These are phyloP conservation scores for Solanum sejunctum DNA, from an alignment of 257 asterid species.

Conservation along the genomic window DNA sequence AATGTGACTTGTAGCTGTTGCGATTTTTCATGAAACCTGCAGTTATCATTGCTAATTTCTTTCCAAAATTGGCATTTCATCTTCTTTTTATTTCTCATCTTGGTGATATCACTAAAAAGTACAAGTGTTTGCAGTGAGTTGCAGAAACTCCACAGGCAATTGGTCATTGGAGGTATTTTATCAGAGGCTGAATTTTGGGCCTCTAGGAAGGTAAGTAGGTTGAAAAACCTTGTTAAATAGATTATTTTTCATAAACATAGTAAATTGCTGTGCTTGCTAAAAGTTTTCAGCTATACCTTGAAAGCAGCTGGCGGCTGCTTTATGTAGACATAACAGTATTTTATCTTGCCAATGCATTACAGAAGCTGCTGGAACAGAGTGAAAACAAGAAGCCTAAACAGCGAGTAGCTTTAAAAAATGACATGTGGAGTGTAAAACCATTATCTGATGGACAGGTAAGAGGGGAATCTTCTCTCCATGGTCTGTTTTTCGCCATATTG, in stretches of 20 bases:
- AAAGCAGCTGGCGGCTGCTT: not conserved
- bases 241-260: not conserved
- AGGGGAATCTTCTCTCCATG: not conserved
- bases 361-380: conserved; percentile 81
- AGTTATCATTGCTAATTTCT: not conserved
- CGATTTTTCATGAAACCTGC: not conserved
- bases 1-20: not conserved
- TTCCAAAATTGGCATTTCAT: conserved; percentile 1
- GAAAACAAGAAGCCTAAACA: conserved; percentile 63
- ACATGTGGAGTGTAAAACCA: conserved; percentile 84
- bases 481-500: not conserved
- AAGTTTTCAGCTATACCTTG: not conserved
- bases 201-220: conserved; percentile 70
- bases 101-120: conserved; percentile 29
- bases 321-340: not conserved
- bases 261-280: not conserved
- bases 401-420: conserved; percentile 75
- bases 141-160: conserved; percentile 82
- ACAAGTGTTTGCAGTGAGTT: conserved; percentile 77
- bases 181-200: conserved; percentile 99
- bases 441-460: conserved; percentile 91
- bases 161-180: conserved; percentile 67
- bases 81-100: conserved; percentile 1
- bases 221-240: not conserved
- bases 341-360: conserved; percentile 30